These are phyloP conservation scores for Pseudopithomyces chartarum DNA, from an alignment of 2,329 filamentous ascomycete genomes.

Conservation along the genomic window DNA sequence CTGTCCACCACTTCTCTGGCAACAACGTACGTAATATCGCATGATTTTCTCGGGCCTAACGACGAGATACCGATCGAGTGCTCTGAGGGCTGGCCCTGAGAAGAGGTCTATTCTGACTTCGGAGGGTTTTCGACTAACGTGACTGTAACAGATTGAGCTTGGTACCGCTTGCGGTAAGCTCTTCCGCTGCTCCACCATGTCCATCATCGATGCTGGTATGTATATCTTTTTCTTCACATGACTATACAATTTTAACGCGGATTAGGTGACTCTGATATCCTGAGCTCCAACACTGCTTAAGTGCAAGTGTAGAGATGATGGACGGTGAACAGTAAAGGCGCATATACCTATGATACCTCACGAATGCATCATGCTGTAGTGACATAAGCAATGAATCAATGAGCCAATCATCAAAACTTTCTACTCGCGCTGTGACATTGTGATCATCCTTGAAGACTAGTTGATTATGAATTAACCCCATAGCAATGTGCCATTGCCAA, in stretches of 20 bases:
- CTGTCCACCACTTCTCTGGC: constrained; percentile 96
- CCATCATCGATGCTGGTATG: constrained; percentile 86
- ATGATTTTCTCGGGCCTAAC: constrained; percentile 45
- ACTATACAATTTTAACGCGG: constrained; percentile 16
- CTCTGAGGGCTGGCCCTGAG: constrained; percentile 72
- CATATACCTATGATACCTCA: constrained; percentile 26
- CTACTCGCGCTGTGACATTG: neutral
- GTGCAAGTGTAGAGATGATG: constrained; percentile 18
- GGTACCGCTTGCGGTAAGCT: constrained; percentile 99
- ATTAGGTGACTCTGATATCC: constrained; percentile 82
- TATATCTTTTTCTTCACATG: constrained; percentile 1
- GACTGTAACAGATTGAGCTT: constrained; percentile 81
- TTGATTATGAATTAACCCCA: no score
- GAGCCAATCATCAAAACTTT: neutral
- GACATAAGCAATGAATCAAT: constrained; percentile 3
- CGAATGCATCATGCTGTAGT: constrained; percentile 2
- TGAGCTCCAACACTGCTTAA: constrained; percentile 69
- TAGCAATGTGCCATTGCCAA: no score
- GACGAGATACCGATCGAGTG: constrained; percentile 38
- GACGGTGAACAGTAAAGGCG: constrained; percentile 20
- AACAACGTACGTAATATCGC: constrained; percentile 85
- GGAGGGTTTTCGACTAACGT: constrained; percentile 78
- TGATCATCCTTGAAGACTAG: no score
- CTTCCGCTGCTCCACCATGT: constrained; percentile 97
- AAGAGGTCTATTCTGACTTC: constrained; percentile 87